These are phyloP conservation scores for Globisporangium megalacanthum DNA, from an alignment of 352 stramenopile genomes.

Conservation along the genomic window DNA sequence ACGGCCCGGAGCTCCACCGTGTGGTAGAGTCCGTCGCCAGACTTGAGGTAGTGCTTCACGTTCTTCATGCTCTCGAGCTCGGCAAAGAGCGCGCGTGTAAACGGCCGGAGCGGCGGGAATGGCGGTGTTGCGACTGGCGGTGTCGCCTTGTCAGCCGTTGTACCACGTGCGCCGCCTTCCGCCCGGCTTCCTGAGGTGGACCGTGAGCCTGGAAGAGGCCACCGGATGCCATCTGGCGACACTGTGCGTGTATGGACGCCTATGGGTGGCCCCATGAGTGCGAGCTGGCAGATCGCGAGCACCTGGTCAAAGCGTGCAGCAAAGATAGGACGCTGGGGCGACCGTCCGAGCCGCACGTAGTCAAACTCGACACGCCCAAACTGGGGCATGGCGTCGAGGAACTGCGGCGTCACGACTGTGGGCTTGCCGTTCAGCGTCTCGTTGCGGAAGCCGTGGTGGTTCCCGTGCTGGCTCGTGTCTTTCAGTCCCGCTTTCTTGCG, in stretches of 20 bases:
- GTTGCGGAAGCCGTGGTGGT: conserved; percentile 76
- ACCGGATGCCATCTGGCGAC: background rate
- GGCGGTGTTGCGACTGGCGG: too few relatives aligned
- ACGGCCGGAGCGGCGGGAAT: conserved; percentile 36
- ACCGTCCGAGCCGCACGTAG: conserved; percentile 55
- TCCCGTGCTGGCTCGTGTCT: conserved; percentile 69
- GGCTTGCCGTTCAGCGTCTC: conserved; percentile 67
- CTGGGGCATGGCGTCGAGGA: conserved; percentile 57
- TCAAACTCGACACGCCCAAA: conserved; percentile 77
- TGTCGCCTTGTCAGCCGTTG: background rate
- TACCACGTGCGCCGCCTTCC: background rate
- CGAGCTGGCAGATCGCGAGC: conserved; percentile 46
- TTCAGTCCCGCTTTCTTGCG: conserved; percentile 57
- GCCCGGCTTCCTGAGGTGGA: background rate
- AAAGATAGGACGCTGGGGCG: conserved; percentile 35
- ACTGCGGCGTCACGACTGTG: conserved; percentile 39
- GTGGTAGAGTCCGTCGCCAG: conserved; percentile 41
- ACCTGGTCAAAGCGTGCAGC: conserved; percentile 66
- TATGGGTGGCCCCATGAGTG: conserved; percentile 39
- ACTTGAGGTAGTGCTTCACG: conserved; percentile 58
- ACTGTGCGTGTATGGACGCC: conserved; percentile 11
- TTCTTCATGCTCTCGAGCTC: conserved; percentile 63
- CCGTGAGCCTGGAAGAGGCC: too few relatives aligned
- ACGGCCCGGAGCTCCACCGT: conserved; percentile 28
- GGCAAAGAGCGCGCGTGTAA: conserved; percentile 36